Base-by-base conservation (phyloP, 352 stramenopile genomes). In the Pythium aquatile region DNA sequence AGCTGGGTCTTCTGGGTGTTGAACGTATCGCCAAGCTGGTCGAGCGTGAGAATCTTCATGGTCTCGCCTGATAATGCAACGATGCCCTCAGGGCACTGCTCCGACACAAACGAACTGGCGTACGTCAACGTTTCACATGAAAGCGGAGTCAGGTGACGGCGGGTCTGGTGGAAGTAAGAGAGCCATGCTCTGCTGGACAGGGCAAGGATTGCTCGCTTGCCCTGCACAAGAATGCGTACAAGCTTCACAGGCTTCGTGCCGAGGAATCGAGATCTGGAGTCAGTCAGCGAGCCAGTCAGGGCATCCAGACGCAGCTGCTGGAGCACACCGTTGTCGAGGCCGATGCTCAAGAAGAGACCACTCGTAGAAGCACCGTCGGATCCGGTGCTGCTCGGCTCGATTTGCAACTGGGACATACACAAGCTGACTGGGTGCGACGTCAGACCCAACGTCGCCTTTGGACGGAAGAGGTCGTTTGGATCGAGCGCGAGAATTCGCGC, bases 31-130 rank as follows among this genome's bases (percentile, higher is more conserved):
- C 86, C 91, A 11, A 98, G 73, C 30, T 98, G 83, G 62, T 99
- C 96, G 11, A 99, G 78, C 20, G 93, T 98, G 55, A 99, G 74
- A 63, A 99, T 99, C 61, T 98, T 93, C 65, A 99, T 96, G 13
- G 93, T 97, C 68, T 97, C 96, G 24, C 94, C 96, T 2, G 88
- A 89, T 35, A 99, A 89, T 1, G 97, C 97, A 9, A 99, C 97
- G 66, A 99, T 93, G 26, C 97, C 98, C 70, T 99, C 96, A 11
- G 83, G 86, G 49, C 97, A 98, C 47, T 98, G 87, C 61, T 99
- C 96, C 33, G 93, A 99, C 37, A 91, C 88, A 74, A 99, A 99
- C 13, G 88, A 96, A 55, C 93, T 98, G 8, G 93, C 97, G 63
- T 98, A 96, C 29, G 98, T 92, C 11, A 99, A 74, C 39, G 88